These are phyloP conservation scores for Trichoderma hamatum DNA, from an alignment of 2,329 filamentous ascomycete species.

Conservation along the genomic window DNA sequence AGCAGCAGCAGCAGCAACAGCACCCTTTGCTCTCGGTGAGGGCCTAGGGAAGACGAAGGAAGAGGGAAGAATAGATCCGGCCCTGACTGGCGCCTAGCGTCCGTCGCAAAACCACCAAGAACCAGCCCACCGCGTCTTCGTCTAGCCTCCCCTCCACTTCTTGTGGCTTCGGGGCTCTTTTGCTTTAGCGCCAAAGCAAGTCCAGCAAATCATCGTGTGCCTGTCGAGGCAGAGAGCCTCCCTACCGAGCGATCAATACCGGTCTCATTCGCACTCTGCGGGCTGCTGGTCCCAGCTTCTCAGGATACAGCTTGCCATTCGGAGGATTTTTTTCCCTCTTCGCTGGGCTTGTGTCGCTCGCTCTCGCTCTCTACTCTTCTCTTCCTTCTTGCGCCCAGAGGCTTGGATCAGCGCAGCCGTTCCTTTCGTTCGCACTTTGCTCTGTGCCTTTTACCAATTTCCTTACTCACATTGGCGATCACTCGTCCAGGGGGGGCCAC, in stretches of 20 bases:
- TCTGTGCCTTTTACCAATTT: neutral
- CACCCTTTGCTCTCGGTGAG: neutral
- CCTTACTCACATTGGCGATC: neutral
- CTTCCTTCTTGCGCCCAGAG: conserved; percentile 2
- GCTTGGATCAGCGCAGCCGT: neutral
- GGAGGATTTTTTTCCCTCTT: neutral
- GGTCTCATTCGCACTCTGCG: conserved; percentile 18
- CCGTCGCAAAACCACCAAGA: conserved; percentile 15
- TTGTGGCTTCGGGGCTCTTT: conserved; percentile 13
- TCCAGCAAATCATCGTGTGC: conserved; percentile 23
- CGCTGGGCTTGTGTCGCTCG: conserved; percentile 7
- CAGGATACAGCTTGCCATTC: conserved; percentile 10
- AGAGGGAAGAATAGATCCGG: conserved; percentile 3
- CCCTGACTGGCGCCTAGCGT: conserved; percentile 2
- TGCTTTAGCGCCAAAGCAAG: conserved; percentile 19
- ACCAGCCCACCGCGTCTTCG: conserved; percentile 19
- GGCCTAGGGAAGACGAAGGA: neutral
- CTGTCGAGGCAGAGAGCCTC: neutral
- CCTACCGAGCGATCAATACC: conserved; percentile 14
- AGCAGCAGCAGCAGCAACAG: too few relatives aligned
- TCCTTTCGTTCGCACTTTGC: conserved; percentile 5
- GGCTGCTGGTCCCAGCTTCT: conserved; percentile 15
- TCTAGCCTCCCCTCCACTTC: conserved; percentile 16
- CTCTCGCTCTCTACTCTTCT: conserved; percentile 1
- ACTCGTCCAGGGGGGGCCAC: neutral